Evolutionary conservation across 768 basidiomycete genomes (phyloP), one percentile per base, ranked within the genome.

Genomic region (Pisolithus sp.): DNA sequence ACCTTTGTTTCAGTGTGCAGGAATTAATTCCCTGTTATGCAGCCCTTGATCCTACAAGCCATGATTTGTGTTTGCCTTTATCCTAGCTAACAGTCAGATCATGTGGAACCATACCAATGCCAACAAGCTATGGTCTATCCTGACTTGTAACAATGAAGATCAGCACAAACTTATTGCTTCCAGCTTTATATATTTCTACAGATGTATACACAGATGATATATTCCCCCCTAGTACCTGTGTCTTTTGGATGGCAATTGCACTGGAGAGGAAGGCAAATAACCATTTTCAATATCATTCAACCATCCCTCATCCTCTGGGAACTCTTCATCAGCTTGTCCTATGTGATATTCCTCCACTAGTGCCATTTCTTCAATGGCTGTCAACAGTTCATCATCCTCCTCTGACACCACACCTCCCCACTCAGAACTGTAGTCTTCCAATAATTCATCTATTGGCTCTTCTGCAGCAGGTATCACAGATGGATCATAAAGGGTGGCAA

Each of bases 351-450:
- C 50, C 18, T 51, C 42, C 15, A 43, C 28, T 30, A 51, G 21
- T 51, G 44, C 44, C 41, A 51, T 42, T 30, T 51, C 44, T 9
- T 51, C 45, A 24, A 47, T 36, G 4, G 20, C 50, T 28, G 28
- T 42, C 50, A 24, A 24, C 24, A 51, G 30, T 46, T 30, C 28
- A 30, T 51, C 44, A 51, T 41, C 40, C 5, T 4, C 40, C 8
- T 41, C 40, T 41, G 40, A 41, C n/a, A n/a, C 17, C 40, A 41
- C 18, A 2, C 21, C n/a, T 8, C 21, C 39, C 18, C 2, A 17
- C 40, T 49, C 40, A 41, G 40, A 41, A 20, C 28, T 30, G 28
- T 5, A 5, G 4, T 30, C 28, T 30, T 41, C n/a, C n/a, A 41
- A 20, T 41, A 21, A 18, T 41, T n/a, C 18, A 18, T 41, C 40